Evolutionary conservation across 2,329 filamentous ascomycete genomes (phyloP).

Genomic region (Fusarium coicis): DNA sequence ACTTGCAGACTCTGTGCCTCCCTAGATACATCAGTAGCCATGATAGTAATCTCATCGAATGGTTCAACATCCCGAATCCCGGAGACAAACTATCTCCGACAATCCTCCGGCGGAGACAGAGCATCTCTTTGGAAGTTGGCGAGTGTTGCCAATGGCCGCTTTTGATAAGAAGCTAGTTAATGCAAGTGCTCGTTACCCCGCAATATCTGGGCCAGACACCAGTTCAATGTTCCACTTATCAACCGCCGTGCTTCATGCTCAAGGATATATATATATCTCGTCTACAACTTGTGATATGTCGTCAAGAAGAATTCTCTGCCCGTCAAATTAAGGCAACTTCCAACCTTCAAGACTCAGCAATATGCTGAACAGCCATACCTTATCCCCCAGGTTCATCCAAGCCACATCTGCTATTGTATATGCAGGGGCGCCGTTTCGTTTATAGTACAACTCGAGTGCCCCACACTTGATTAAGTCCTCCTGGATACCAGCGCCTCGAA

Average conservation of each 20-base stretch:
- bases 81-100: slow-evolving; percentile 2
- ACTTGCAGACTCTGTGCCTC: background rate
- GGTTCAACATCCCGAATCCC: slow-evolving; percentile 22
- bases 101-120: slow-evolving; percentile 10
- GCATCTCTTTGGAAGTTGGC: background rate
- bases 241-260: background rate
- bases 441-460: slow-evolving; percentile 30
- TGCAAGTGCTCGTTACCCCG: background rate
- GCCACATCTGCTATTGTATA: slow-evolving; percentile 8
- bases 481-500: slow-evolving; percentile 5
- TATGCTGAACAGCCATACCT: background rate
- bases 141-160: slow-evolving; percentile 8
- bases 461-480: slow-evolving; percentile 26
- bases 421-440: slow-evolving; percentile 23
- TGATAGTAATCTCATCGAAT: background rate
- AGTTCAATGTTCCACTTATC: background rate
- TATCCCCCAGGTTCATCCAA: slow-evolving; percentile 27
- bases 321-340: background rate
- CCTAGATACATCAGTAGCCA: background rate
- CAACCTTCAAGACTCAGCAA: slow-evolving; percentile 3
- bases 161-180: slow-evolving; percentile 10
- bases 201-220: background rate
- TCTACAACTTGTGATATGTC: slow-evolving; percentile 13
- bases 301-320: background rate
- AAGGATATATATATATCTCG: slow-evolving; percentile 6